These are phyloP conservation scores for Nigrospora osmanthi DNA, from an alignment of 2,329 filamentous ascomycete genomes.

Conservation along the genomic window DNA sequence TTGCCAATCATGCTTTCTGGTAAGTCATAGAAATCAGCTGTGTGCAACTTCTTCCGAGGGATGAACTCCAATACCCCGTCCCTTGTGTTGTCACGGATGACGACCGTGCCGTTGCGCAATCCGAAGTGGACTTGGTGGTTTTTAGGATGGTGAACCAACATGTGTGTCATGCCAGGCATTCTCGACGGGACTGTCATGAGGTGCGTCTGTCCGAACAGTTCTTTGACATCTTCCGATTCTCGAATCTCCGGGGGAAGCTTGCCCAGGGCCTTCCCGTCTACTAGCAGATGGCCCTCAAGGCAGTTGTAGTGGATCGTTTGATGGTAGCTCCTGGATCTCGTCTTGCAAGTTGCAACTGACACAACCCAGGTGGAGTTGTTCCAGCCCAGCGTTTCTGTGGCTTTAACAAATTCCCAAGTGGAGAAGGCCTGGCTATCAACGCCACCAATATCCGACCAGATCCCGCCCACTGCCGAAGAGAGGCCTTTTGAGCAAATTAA, in stretches of 20 bases:
- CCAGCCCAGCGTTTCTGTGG: constrained; percentile 13
- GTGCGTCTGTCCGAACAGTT: constrained; percentile 45
- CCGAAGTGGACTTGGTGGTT: constrained; percentile 48
- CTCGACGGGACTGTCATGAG: constrained; percentile 45
- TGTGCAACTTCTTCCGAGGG: constrained; percentile 18
- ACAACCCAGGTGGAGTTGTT: not conserved
- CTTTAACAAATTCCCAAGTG: constrained; percentile 20
- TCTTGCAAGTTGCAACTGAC: not conserved
- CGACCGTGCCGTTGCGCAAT: constrained; percentile 25
- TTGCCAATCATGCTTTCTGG: constrained; percentile 40
- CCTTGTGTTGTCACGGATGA: constrained; percentile 31
- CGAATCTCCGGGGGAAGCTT: constrained; percentile 45
- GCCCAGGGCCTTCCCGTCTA: constrained; percentile 25
- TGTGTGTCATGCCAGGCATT: constrained; percentile 44
- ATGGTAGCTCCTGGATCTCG: too few relatives aligned
- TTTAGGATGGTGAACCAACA: constrained; percentile 18
- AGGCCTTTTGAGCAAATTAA: not conserved
- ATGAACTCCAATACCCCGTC: constrained; percentile 24
- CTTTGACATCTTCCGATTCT: constrained; percentile 28
- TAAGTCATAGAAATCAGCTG: constrained; percentile 31
- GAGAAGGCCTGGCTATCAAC: constrained; percentile 9
- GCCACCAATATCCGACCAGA: constrained; percentile 30
- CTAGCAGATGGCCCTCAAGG: constrained; percentile 24
- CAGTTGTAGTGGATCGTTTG: constrained; percentile 25
- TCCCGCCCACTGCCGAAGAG: constrained; percentile 5